These are phyloP conservation scores for Heritiera fomes DNA, from an alignment of 345 rosid species.

Conservation along the genomic window DNA sequence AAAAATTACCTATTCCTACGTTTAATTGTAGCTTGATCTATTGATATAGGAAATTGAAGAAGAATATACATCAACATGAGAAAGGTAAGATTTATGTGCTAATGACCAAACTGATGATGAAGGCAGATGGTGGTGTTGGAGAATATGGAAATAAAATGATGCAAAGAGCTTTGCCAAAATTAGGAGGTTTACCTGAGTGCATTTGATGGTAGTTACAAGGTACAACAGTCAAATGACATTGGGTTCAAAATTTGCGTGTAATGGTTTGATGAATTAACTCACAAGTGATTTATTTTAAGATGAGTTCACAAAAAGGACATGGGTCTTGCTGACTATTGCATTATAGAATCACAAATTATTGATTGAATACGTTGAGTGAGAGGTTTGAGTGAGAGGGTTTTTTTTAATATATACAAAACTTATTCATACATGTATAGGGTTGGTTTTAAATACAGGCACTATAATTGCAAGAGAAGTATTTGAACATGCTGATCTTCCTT, in stretches of 20 bases:
- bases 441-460: neutral
- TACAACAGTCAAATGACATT: neutral
- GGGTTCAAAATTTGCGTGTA: neutral
- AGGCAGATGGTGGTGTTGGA: neutral
- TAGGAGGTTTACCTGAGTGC: conserved; percentile 6
- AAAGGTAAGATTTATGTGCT: neutral
- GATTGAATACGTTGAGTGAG: neutral
- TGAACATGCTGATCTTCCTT: too few relatives aligned
- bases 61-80: neutral
- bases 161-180: neutral
- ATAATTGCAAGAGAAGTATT: too few relatives aligned
- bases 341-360: neutral
- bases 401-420: neutral
- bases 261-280: neutral
- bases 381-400: neutral
- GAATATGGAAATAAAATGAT: neutral
- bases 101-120: neutral
- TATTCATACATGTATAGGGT: neutral
- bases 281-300: neutral
- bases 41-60: neutral
- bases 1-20: neutral
- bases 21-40: too few relatives aligned
- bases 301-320: neutral
- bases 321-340: neutral
- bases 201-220: neutral